A percentile compares a stretch with the other conserved stretches of the same genome.
These are phyloP conservation scores for Apiospora sp. DNA, from an alignment of 2,329 filamentous ascomycete genomes.

Conservation along the genomic window DNA sequence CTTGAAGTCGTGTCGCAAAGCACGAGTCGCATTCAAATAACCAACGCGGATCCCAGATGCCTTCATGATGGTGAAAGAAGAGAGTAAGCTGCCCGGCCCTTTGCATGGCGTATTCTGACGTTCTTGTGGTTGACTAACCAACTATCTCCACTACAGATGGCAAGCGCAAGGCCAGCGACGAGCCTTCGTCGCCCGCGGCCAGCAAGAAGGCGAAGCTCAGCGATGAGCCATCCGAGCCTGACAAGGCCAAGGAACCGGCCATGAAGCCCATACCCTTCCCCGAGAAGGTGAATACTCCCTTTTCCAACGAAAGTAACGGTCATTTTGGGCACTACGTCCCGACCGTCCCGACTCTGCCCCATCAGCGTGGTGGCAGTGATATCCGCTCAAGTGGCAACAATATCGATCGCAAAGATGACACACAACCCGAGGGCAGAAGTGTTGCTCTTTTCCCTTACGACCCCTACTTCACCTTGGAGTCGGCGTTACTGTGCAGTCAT, in stretches of 20 bases:
- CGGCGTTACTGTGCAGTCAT: slow-evolving; percentile 3
- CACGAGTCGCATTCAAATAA: slow-evolving; percentile 14
- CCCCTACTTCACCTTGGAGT: not conserved
- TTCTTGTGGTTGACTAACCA: slow-evolving; percentile 27
- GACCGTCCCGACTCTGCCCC: not conserved
- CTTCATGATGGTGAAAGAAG: slow-evolving; percentile 48
- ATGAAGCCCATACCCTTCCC: slow-evolving; percentile 82
- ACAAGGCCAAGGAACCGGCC: slow-evolving; percentile 55
- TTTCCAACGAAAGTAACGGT: not conserved
- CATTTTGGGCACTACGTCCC: not conserved
- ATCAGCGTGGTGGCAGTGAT: not conserved
- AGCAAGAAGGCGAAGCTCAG: slow-evolving; percentile 71
- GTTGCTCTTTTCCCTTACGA: slow-evolving; percentile 10
- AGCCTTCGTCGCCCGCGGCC: slow-evolving; percentile 67
- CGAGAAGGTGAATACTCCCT: slow-evolving; percentile 70
- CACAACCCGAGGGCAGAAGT: not conserved
- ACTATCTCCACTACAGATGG: slow-evolving; percentile 47
- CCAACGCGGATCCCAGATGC: slow-evolving; percentile 15
- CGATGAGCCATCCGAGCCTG: slow-evolving; percentile 42
- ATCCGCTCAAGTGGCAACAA: not conserved
- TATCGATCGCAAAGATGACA: not conserved
- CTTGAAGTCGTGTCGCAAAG: slow-evolving; percentile 22
- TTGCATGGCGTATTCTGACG: not conserved
- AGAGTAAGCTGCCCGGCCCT: slow-evolving; percentile 43
- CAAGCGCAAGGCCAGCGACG: slow-evolving; percentile 79